Evolutionary conservation across 176 grass and related monocot genomes (phyloP).

Genomic region (Oryza rufipogon): DNA sequence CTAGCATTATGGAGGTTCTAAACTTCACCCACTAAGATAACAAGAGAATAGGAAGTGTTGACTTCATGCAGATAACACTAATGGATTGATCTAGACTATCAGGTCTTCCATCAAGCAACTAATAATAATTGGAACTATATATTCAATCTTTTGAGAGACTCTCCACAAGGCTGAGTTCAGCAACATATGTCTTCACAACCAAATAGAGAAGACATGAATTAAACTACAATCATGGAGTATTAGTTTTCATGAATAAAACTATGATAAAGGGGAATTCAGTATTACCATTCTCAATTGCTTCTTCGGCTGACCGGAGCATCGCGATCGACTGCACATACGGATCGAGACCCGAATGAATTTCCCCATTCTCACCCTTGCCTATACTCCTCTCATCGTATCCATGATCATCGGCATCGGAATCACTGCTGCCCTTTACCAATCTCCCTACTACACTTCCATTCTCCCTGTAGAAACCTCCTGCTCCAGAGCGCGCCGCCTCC

Average conservation of each 20-base stretch:
- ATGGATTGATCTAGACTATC: background rate
- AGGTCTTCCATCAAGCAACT: constrained; percentile 5
- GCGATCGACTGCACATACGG: constrained; percentile 54
- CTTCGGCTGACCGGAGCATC: constrained; percentile 64
- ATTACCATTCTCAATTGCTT: constrained; percentile 90
- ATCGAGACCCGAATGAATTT: constrained; percentile 50
- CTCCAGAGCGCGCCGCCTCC: constrained; percentile 40
- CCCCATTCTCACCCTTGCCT: constrained; percentile 54
- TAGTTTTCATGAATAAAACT: background rate
- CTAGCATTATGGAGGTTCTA: background rate
- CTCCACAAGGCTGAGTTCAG: background rate
- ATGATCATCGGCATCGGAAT: constrained; percentile 40
- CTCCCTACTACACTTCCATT: constrained; percentile 48
- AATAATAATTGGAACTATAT: background rate
- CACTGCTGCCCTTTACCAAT: constrained; percentile 36
- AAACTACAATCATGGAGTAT: background rate
- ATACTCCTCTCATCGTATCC: constrained; percentile 35
- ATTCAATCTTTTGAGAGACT: background rate
- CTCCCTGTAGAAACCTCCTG: constrained; percentile 49
- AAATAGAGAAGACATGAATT: constrained; percentile 8
- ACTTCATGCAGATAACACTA: constrained; percentile 2
- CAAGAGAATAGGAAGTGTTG: constrained; percentile 7
- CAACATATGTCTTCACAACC: background rate
- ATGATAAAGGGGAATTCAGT: constrained; percentile 4
- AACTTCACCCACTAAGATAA: background rate